Evolutionary conservation across 2,329 filamentous ascomycete species (phyloP).

Genomic region (Cercospora zeina): DNA sequence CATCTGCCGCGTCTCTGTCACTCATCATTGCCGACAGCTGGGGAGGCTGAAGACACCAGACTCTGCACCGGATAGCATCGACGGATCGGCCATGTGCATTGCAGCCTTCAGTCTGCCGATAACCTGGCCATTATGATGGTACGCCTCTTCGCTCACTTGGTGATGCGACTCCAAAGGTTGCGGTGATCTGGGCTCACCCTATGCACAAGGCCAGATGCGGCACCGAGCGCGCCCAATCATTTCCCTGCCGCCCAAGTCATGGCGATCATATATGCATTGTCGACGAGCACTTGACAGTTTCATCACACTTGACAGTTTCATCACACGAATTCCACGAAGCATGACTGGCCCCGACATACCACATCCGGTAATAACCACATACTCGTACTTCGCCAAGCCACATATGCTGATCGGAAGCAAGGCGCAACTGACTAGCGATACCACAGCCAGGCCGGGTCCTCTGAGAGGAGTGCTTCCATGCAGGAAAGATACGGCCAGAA

Average conservation of each 20-base stretch:
- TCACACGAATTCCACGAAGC: not conserved
- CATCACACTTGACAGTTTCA: constrained; percentile 1
- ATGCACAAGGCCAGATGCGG: not conserved
- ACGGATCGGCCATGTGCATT: not conserved
- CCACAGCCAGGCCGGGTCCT: not conserved
- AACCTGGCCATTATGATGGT: too few species aligned
- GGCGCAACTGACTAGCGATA: not conserved
- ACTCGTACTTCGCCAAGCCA: not conserved
- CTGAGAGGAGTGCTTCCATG: not conserved
- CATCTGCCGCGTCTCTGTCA: not conserved
- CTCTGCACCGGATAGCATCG: not conserved
- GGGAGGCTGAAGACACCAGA: not conserved
- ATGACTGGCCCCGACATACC: not conserved
- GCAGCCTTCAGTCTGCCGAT: too few species aligned
- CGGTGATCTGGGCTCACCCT: not conserved
- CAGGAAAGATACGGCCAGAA: not conserved
- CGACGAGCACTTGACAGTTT: not conserved
- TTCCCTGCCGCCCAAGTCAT: not conserved
- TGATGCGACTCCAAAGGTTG: not conserved
- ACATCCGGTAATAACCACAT: not conserved
- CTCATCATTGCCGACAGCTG: not conserved
- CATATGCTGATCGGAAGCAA: not conserved
- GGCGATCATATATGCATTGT: constrained; percentile 3
- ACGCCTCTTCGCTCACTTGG: not conserved
- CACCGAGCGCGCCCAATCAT: not conserved